phyloP scores from a whole-genome alignment of 1,284 basidiomycete genomes.

The Pseudozyma thailandica region DNA sequence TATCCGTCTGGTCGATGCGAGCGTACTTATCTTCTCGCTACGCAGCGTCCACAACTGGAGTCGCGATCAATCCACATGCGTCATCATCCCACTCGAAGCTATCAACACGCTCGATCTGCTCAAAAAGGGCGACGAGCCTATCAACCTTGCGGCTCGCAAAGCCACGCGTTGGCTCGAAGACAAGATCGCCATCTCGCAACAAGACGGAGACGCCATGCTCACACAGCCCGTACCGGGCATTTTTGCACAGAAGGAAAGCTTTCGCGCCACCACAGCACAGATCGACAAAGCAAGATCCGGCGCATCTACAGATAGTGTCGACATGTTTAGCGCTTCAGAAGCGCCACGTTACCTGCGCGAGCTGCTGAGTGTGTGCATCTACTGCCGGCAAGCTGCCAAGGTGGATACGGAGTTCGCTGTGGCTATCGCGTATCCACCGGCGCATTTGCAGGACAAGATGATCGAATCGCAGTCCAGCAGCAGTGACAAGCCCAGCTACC shows the following conservation, averaged over 20 bases:
- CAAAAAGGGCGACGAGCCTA: constrained; percentile 83
- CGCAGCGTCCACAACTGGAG: constrained; percentile 82
- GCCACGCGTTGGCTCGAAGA: constrained; percentile 82
- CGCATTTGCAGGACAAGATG: constrained; percentile 36
- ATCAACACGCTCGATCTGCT: constrained; percentile 91
- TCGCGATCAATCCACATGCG: constrained; percentile 76
- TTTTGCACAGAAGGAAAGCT: constrained; percentile 35
- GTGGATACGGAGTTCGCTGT: constrained; percentile 22
- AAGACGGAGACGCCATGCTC: constrained; percentile 26
- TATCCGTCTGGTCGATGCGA: constrained; percentile 76
- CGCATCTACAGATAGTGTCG: background rate
- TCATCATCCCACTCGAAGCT: constrained; percentile 87
- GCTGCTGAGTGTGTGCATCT: constrained; percentile 36
- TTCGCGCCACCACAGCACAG: constrained; percentile 16
- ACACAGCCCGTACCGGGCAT: constrained; percentile 35
- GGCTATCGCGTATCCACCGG: constrained; percentile 38
- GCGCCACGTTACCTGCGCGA: constrained; percentile 42
- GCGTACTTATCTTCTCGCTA: constrained; percentile 84
- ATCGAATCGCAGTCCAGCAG: constrained; percentile 13
- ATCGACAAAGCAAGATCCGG: constrained; percentile 21
- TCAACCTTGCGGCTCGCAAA: constrained; percentile 82
- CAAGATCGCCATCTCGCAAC: constrained; percentile 26
- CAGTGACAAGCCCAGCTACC: constrained; percentile 24
- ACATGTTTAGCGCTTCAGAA: constrained; percentile 17
- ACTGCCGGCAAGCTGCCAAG: constrained; percentile 9